A percentile compares a stretch with the other conserved stretches of the same genome.
These are phyloP conservation scores for Metarhizium guizhouense DNA, from an alignment of 2,329 filamentous ascomycete genomes.

Conservation along the genomic window DNA sequence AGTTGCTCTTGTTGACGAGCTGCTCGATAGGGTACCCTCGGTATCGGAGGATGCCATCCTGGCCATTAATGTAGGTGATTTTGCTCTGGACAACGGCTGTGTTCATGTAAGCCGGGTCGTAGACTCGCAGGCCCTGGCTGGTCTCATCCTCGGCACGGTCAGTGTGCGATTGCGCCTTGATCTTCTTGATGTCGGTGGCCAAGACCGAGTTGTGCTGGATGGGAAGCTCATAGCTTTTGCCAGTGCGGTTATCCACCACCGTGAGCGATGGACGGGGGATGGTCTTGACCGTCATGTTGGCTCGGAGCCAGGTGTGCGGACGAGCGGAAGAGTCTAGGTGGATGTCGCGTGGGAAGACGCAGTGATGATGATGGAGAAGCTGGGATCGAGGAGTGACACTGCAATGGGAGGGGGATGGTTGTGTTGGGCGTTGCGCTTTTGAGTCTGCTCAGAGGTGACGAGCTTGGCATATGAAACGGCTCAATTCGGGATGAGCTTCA, in stretches of 20 bases:
- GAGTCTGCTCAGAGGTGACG: no score
- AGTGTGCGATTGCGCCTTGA: constrained; percentile 26
- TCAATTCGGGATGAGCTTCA: no score
- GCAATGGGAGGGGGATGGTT: no score
- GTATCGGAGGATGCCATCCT: constrained; percentile 41
- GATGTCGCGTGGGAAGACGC: not conserved
- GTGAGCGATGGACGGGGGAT: constrained; percentile 25
- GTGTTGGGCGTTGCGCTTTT: no score
- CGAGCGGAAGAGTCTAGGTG: not conserved
- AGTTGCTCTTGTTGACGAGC: constrained; percentile 38
- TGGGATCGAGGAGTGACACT: no score
- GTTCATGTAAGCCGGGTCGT: constrained; percentile 45
- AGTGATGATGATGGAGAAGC: no score
- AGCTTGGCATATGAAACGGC: no score
- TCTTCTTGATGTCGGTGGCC: constrained; percentile 43
- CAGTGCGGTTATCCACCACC: constrained; percentile 40
- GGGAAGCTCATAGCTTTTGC: constrained; percentile 37
- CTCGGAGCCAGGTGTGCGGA: not conserved
- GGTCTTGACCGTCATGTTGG: constrained; percentile 6
- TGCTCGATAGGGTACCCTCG: constrained; percentile 44
- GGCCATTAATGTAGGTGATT: constrained; percentile 45
- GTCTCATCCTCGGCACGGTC: constrained; percentile 37
- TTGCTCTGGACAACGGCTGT: constrained; percentile 39
- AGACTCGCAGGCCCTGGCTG: constrained; percentile 38
- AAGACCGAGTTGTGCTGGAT: constrained; percentile 40